Percentiles rank a stretch among this genome's conserved stretches.
phyloP scores from a whole-genome alignment of 2,329 filamentous ascomycete genomes.

The Penicillium sp. region DNA sequence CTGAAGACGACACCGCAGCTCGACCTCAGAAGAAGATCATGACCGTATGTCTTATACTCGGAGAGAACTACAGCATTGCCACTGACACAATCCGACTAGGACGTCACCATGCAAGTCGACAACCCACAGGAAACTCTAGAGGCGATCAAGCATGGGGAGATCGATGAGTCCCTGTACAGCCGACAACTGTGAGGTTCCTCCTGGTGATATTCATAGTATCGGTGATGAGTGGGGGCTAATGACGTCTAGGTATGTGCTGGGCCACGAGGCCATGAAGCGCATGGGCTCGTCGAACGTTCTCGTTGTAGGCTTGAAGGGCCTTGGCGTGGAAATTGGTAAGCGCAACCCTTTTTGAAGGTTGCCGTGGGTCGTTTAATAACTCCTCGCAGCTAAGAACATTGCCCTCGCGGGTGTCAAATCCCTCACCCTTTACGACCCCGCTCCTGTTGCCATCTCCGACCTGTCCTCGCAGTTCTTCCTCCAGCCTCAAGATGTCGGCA shows the following conservation, averaged over 20 bases:
- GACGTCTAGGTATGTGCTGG: constrained; percentile 59
- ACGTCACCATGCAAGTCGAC: constrained; percentile 62
- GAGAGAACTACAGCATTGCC: constrained; percentile 5
- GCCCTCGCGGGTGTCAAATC: constrained; percentile 98
- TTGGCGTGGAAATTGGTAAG: constrained; percentile 83
- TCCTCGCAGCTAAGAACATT: constrained; percentile 86
- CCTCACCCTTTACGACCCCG: constrained; percentile 86
- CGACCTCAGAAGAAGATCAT: constrained; percentile 54
- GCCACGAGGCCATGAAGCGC: constrained; percentile 91
- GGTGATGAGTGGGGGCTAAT: constrained; percentile 7
- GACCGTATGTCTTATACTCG: constrained; percentile 40
- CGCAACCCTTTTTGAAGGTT: constrained; percentile 2
- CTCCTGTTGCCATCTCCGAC: constrained; percentile 78
- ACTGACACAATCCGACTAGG: constrained; percentile 34
- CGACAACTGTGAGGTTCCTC: constrained; percentile 53
- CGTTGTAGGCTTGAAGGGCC: constrained; percentile 83
- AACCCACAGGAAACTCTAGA: constrained; percentile 57
- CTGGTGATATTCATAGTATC: neutral
- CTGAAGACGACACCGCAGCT: constrained; percentile 46
- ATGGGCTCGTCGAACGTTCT: constrained; percentile 97
- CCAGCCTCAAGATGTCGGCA: constrained; percentile 80
- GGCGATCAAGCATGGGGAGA: constrained; percentile 63
- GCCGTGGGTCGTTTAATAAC: neutral
- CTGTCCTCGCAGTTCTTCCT: constrained; percentile 98
- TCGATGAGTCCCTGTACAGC: constrained; percentile 67